Percentiles rank a stretch among this genome's conserved stretches.
These are phyloP conservation scores for Aspergillus diversus DNA, from an alignment of 495 filamentous ascomycete species.

Conservation along the genomic window DNA sequence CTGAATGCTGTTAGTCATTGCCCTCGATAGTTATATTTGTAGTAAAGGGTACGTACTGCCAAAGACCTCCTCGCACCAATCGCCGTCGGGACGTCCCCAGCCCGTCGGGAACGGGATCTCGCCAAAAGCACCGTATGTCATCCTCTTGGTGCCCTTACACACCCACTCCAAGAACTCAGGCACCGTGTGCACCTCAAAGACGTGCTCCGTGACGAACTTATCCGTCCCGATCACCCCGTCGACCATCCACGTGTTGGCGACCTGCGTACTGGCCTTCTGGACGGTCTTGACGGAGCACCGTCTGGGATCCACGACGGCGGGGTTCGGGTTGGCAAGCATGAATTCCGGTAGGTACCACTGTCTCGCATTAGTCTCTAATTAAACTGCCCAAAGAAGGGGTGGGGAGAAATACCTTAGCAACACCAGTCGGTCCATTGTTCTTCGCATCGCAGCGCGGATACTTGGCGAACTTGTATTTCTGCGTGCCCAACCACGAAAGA, in stretches of 20 bases:
- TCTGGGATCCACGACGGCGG: not conserved
- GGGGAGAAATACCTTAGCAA: slow-evolving; percentile 1
- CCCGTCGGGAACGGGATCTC: not conserved
- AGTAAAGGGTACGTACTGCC: slow-evolving; percentile 12
- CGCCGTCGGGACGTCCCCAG: slow-evolving; percentile 12
- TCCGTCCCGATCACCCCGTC: slow-evolving; percentile 1
- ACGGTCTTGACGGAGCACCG: slow-evolving; percentile 10
- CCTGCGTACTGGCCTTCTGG: not conserved
- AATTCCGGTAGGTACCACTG: slow-evolving; percentile 17
- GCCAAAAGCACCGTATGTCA: not conserved
- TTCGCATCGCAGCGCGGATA: slow-evolving; percentile 14
- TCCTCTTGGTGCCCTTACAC: not conserved
- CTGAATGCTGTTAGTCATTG: not conserved
- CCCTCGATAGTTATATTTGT: no score
- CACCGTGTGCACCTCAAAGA: slow-evolving; percentile 13
- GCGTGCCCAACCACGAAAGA: not conserved
- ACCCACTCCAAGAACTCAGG: slow-evolving; percentile 12
- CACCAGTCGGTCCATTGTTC: slow-evolving; percentile 4
- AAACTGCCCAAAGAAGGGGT: no score
- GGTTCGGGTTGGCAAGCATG: slow-evolving; percentile 2
- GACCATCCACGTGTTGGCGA: not conserved
- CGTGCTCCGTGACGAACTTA: slow-evolving; percentile 6
- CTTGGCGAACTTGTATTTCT: not conserved
- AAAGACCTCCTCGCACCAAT: slow-evolving; percentile 19
- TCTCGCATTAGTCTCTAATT: not conserved